Conservation (phyloP, 2,329 filamentous ascomycete genomes). For the Paecilomyces niveus region DNA sequence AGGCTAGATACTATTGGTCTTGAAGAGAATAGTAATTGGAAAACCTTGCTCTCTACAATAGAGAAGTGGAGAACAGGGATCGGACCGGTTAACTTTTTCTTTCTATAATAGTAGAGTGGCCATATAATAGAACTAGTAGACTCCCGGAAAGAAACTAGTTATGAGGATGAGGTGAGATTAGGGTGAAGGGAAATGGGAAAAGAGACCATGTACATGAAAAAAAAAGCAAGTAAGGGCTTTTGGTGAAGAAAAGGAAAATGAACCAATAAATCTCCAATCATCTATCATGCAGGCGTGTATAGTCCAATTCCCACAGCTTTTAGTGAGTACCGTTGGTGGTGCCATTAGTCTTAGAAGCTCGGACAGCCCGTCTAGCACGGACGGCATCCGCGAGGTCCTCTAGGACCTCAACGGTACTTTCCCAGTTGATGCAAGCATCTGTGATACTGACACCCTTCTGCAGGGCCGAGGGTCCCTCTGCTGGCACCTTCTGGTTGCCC, state of each 20-base stretch:
- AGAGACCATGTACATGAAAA: conserved; percentile 3
- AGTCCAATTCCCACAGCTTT: not conserved
- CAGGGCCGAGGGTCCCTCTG: conserved; percentile 68
- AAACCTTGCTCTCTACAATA: not conserved
- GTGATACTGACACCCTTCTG: conserved; percentile 93
- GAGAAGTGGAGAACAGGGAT: not conserved
- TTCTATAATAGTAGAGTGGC: not conserved
- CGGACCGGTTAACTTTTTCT: not conserved
- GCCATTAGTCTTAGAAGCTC: conserved; percentile 22
- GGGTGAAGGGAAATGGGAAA: not conserved
- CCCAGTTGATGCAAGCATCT: conserved; percentile 94
- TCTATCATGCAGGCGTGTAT: not conserved
- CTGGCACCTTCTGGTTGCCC: conserved; percentile 78
- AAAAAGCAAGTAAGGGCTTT: not conserved
- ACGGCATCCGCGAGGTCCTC: conserved; percentile 83
- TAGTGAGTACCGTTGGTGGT: conserved; percentile 12
- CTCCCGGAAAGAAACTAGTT: not conserved
- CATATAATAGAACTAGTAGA: not conserved
- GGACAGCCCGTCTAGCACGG: conserved; percentile 58
- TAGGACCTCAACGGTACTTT: conserved; percentile 70
- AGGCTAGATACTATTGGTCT: not conserved
- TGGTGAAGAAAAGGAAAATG: conserved; percentile 4
- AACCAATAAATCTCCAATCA: conserved; percentile 1
- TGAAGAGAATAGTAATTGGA: not conserved
- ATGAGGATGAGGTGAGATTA: not conserved